These are phyloP conservation scores for Rhizophora mangle DNA, from an alignment of 345 rosid genomes.

Conservation along the genomic window DNA sequence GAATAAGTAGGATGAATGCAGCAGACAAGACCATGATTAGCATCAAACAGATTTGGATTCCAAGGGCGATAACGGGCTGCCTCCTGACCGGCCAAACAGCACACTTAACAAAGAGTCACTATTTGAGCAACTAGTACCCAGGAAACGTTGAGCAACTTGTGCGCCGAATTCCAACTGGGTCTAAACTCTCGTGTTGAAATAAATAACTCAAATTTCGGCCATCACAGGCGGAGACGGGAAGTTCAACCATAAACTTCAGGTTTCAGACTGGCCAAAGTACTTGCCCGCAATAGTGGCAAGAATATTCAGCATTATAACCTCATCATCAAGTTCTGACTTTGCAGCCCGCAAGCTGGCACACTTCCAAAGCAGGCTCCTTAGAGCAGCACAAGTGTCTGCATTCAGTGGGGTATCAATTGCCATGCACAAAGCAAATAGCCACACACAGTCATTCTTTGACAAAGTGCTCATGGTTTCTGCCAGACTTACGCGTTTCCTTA, in stretches of 20 bases:
- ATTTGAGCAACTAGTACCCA: too few relatives aligned
- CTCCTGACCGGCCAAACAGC: too few relatives aligned
- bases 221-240: too few relatives aligned
- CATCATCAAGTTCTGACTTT: constrained; percentile 63
- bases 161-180: too few relatives aligned
- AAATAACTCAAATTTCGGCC: too few relatives aligned
- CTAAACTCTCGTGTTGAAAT: too few relatives aligned
- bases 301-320: constrained; percentile 68
- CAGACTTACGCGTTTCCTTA: constrained; percentile 54
- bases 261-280: constrained; percentile 73
- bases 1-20: too few relatives aligned
- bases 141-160: too few relatives aligned
- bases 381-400: constrained; percentile 63
- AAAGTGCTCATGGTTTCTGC: constrained; percentile 41
- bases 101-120: too few relatives aligned
- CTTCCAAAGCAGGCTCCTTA: constrained; percentile 63
- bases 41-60: too few relatives aligned
- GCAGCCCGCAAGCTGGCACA: constrained; percentile 69
- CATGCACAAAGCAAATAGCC: constrained; percentile 78
- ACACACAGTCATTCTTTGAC: constrained; percentile 47
- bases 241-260: background rate
- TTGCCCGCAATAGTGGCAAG: constrained; percentile 69
- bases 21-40: too few relatives aligned
- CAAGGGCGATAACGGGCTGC: too few relatives aligned
- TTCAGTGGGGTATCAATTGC: constrained; percentile 71